Base-by-base conservation (phyloP, 768 basidiomycete species). In the Candolleomyces eurysporus region DNA sequence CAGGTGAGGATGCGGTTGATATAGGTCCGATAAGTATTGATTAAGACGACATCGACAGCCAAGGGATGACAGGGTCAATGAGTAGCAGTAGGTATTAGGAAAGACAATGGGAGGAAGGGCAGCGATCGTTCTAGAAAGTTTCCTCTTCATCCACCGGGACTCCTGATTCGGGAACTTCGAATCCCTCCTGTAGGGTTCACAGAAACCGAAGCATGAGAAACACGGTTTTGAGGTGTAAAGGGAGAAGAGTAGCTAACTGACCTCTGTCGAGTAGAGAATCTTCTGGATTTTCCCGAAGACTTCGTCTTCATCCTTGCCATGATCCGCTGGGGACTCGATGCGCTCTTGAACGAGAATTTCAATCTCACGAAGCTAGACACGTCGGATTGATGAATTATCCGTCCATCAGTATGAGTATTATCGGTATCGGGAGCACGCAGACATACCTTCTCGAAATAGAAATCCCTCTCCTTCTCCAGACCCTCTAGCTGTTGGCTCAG, bases 391-490 rank as follows among this genome's bases (percentile, higher is more conserved):
- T 30, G n/a, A 51, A 48, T 42, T 49, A 36, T 36, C 36, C 36
- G 5, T 36, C 11, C 5, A 11, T 36, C 21, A 40, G 51, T 49
- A 54, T 4, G 9, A 58, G 57, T 51, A 5, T 8, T 11, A 48
- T 53, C 19, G 26, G 45, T 30, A 46, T 39, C 49, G 36, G 11
- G 36, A 19, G 39, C 43, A 26, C 52, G 14, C 36, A 32, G 46
- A 67, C 82, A 51, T 66, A 96, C 96, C 86, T 98, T 99, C 69
- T 91, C 88, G 74, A 98, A 99, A 76, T 99, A 99, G 75, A 99
- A 98, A 73, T 98, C 96, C 50, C 96, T 80, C 76, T 99, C 97
- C 79, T 95, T 98, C 81, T 98, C 95, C 43, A 98, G 78, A 1
- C 92, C 92, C 71, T 96, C 94, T 65, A 97, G 78, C 69, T 93